A percentile compares a stretch with the other conserved stretches of the same genome.
Conservation (phyloP, 768 basidiomycete genomes). For the Leccinum olivaceopallidum region DNA sequence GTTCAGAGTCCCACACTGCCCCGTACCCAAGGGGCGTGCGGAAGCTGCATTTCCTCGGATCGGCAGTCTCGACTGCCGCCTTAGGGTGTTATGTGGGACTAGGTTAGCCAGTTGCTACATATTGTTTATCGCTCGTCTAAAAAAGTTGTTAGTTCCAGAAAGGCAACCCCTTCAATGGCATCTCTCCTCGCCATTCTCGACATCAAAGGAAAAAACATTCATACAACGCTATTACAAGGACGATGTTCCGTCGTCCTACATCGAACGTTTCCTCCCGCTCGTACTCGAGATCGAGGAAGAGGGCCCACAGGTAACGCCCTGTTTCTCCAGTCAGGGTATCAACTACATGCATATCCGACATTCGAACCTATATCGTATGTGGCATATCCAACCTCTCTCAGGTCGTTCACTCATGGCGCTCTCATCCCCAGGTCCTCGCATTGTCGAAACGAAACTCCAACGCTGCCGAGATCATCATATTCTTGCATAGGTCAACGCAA, state of each 20-base stretch:
- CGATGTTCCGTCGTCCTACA: constrained; percentile 85
- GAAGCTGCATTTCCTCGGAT: too few species aligned
- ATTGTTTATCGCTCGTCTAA: too few species aligned
- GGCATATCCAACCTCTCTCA: neutral
- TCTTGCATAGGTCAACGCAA: constrained; percentile 89
- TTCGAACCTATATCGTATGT: constrained; percentile 66
- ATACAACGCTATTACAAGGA: constrained; percentile 97
- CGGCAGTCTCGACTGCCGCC: too few species aligned
- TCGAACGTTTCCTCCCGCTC: constrained; percentile 93
- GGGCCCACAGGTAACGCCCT: constrained; percentile 92
- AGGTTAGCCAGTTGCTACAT: too few species aligned
- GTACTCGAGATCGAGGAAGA: constrained; percentile 97
- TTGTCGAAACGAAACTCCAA: constrained; percentile 95
- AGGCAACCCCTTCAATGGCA: constrained; percentile 39
- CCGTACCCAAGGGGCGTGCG: too few species aligned
- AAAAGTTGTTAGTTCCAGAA: constrained; percentile 6
- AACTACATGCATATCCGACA: constrained; percentile 99
- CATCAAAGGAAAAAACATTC: constrained; percentile 91
- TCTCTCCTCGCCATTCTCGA: constrained; percentile 92
- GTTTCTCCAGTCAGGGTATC: constrained; percentile 92
- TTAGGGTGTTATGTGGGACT: too few species aligned
- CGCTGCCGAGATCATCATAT: constrained; percentile 94
- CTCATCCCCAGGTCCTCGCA: constrained; percentile 69
- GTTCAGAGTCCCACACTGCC: too few species aligned
- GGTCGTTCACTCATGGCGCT: neutral